These are phyloP conservation scores for Penicillium sp. DNA, from an alignment of 2,329 filamentous ascomycete genomes.

Conservation along the genomic window DNA sequence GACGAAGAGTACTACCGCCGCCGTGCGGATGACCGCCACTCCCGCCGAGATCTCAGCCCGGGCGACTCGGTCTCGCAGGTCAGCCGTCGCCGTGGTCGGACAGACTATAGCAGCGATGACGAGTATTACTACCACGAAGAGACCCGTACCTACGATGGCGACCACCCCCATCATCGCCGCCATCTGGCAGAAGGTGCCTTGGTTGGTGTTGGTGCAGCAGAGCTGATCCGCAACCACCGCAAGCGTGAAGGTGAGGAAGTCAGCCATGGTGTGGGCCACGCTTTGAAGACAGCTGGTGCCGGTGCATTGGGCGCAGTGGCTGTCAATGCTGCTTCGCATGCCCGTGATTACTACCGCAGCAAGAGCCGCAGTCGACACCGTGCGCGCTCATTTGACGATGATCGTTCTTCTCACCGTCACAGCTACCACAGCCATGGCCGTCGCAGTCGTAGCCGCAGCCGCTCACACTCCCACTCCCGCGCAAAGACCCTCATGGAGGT, in stretches of 20 bases:
- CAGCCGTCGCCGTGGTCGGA: slow-evolving; percentile 38
- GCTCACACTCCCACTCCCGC: slow-evolving; percentile 50
- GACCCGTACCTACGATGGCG: slow-evolving; percentile 44
- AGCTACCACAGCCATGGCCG: slow-evolving; percentile 31
- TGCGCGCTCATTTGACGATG: slow-evolving; percentile 42
- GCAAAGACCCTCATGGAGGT: slow-evolving; percentile 54
- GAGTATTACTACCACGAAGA: slow-evolving; percentile 61
- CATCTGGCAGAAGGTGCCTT: slow-evolving; percentile 64
- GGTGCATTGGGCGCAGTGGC: slow-evolving; percentile 62
- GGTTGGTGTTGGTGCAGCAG: slow-evolving; percentile 60
- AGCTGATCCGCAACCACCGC: slow-evolving; percentile 58
- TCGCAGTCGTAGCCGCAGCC: slow-evolving; percentile 41
- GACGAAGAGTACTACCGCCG: slow-evolving; percentile 62
- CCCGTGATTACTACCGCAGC: slow-evolving; percentile 50
- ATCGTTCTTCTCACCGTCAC: slow-evolving; percentile 34
- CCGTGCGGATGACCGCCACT: slow-evolving; percentile 52
- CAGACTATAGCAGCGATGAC: slow-evolving; percentile 59
- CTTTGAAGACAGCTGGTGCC: slow-evolving; percentile 56
- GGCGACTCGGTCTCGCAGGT: slow-evolving; percentile 55
- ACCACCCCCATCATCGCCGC: slow-evolving; percentile 54
- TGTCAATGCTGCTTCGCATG: slow-evolving; percentile 57
- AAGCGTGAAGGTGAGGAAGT: slow-evolving; percentile 57
- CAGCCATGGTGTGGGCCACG: slow-evolving; percentile 50
- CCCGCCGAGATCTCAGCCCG: slow-evolving; percentile 50
- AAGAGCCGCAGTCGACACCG: slow-evolving; percentile 47